A percentile compares a stretch with the other conserved stretches of the same genome.
These are phyloP conservation scores for Citeromyces nyonsensis DNA, from an alignment of 805 yeast genomes.

Conservation along the genomic window DNA sequence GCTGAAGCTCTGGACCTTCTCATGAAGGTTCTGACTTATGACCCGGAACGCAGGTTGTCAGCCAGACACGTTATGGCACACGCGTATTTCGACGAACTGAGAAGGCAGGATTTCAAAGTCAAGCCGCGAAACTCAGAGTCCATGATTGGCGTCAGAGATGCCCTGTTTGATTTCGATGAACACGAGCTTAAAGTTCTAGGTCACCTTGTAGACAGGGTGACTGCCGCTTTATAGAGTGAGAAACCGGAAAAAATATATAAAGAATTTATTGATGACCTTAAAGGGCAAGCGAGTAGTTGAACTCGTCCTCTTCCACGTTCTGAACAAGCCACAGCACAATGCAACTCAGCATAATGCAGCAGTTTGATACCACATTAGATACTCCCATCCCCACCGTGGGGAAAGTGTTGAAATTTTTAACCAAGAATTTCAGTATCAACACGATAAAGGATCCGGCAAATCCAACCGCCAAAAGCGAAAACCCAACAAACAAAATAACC, in stretches of 20 bases:
- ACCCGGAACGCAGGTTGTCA: constrained; percentile 70
- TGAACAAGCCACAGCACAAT: constrained; percentile 86
- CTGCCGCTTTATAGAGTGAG: background rate
- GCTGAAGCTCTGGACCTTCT: constrained; percentile 78
- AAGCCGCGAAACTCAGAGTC: constrained; percentile 14
- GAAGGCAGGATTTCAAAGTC: constrained; percentile 30
- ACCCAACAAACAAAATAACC: constrained; percentile 80
- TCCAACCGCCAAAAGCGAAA: constrained; percentile 87
- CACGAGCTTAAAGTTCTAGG: constrained; percentile 23
- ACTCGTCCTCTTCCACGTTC: constrained; percentile 81
- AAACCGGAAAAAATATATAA: too few relatives aligned
- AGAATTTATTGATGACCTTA: constrained; percentile 2
- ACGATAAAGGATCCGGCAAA: constrained; percentile 86
- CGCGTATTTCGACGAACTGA: constrained; percentile 78
- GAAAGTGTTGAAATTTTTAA: constrained; percentile 56
- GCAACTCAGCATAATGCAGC: constrained; percentile 77
- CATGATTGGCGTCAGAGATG: constrained; percentile 20
- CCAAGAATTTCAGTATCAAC: constrained; percentile 66
- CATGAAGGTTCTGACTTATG: constrained; percentile 72
- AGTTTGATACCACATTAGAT: constrained; percentile 70
- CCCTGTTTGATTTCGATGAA: constrained; percentile 54
- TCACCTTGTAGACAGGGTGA: background rate
- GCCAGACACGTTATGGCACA: constrained; percentile 79
- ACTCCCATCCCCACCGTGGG: constrained; percentile 94
- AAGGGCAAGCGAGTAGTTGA: constrained; percentile 72